phyloP scores from a whole-genome alignment of 1,284 basidiomycete species.

The Ceratobasidium sp. region DNA sequence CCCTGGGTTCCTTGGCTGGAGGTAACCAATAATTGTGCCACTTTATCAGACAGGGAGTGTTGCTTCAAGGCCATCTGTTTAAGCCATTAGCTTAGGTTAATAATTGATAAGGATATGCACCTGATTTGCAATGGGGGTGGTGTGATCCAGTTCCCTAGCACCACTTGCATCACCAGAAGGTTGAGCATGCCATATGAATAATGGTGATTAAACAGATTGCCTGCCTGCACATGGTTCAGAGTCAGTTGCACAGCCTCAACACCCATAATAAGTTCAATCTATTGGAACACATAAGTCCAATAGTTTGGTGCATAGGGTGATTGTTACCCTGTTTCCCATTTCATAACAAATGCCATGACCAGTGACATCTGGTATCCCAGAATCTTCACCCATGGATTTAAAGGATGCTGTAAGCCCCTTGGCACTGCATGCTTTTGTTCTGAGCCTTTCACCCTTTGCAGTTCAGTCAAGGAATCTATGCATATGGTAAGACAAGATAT shows the following conservation, averaged over 20 bases:
- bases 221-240: neutral
- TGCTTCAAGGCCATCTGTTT: neutral
- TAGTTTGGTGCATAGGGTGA: neutral
- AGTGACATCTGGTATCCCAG: too few relatives aligned
- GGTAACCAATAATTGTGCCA: neutral
- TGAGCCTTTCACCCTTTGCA: too few relatives aligned
- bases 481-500: too few relatives aligned
- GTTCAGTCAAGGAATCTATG: too few relatives aligned
- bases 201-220: neutral
- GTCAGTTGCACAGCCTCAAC: neutral
- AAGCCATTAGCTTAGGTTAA: neutral
- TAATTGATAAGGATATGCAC: neutral
- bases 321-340: neutral
- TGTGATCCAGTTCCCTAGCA: neutral
- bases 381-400: too few relatives aligned
- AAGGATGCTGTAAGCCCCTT: too few relatives aligned
- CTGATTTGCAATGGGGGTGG: neutral
- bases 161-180: neutral
- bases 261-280: neutral
- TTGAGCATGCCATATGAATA: neutral
- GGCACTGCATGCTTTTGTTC: too few relatives aligned
- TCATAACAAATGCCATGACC: neutral
- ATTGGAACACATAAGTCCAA: neutral
- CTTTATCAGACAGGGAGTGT: neutral
- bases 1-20: too few relatives aligned